Evolutionary conservation across 139 green algal species (phyloP).

Genomic region (Bryopsis sp.): DNA sequence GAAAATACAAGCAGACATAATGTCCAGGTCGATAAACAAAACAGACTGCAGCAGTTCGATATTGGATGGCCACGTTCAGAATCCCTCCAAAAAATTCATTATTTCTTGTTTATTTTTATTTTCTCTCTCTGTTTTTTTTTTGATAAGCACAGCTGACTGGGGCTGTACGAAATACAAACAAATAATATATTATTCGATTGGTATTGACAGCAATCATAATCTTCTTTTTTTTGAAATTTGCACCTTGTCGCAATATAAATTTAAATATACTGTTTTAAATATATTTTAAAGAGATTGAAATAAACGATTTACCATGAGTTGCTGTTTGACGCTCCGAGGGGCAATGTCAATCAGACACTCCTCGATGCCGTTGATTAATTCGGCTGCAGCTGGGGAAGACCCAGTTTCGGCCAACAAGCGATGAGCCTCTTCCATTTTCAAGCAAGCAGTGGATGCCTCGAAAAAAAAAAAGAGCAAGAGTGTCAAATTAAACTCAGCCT

Average conservation of each 20-base stretch:
- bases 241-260: not conserved
- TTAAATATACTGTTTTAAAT: not conserved
- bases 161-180: no score
- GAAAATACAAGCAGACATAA: no score
- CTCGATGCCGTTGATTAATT: slow-evolving; percentile 38
- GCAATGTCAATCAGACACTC: slow-evolving; percentile 33
- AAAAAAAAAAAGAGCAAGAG: not conserved
- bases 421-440: slow-evolving; percentile 46
- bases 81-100: no score
- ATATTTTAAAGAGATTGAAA: not conserved
- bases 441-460: slow-evolving; percentile 20
- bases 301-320: not conserved
- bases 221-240: not conserved
- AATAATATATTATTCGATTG: not conserved
- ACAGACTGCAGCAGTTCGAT: no score
- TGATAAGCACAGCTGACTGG: no score
- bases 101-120: no score
- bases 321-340: slow-evolving; percentile 36
- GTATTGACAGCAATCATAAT: not conserved
- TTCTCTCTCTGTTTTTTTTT: no score
- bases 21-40: no score
- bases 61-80: no score
- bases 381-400: slow-evolving; percentile 28
- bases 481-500: not conserved
- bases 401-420: slow-evolving; percentile 29